phyloP scores from a whole-genome alignment of 2,329 filamentous ascomycete species.

The Passalora sequoiae region DNA sequence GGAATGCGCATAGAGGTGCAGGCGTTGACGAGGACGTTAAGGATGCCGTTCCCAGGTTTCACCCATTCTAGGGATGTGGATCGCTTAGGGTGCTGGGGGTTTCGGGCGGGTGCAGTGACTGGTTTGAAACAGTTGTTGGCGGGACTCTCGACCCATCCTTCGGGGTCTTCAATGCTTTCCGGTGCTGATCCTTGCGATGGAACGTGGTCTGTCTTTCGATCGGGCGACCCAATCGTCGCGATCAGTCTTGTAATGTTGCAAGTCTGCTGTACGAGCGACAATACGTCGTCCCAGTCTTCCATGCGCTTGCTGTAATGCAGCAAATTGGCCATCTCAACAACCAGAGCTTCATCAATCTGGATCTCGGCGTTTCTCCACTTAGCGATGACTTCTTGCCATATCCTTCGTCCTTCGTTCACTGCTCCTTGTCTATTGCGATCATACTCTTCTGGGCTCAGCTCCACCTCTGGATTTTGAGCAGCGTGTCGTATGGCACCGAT shows the following conservation, averaged over 20 bases:
- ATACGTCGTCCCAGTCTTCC: conserved; percentile 63
- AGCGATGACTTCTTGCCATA: conserved; percentile 77
- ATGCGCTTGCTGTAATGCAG: conserved; percentile 60
- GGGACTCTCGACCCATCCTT: conserved; percentile 25
- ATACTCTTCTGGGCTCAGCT: conserved; percentile 8
- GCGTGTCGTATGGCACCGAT: conserved; percentile 65
- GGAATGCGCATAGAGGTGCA: conserved; percentile 57
- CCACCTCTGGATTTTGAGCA: conserved; percentile 19
- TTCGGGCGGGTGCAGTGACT: conserved; percentile 16
- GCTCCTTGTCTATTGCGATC: conserved; percentile 37
- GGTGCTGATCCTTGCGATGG: conserved; percentile 13
- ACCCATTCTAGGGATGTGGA: conserved; percentile 37
- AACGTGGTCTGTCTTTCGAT: conserved; percentile 28
- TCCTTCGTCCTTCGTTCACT: conserved; percentile 61
- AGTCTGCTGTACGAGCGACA: conserved; percentile 73
- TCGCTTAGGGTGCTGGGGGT: conserved; percentile 11
- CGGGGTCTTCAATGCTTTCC: conserved; percentile 14
- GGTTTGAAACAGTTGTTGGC: conserved; percentile 29
- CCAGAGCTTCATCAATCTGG: conserved; percentile 69
- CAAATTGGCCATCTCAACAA: conserved; percentile 74
- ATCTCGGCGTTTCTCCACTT: conserved; percentile 70
- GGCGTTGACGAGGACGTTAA: conserved; percentile 65
- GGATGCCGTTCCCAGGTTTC: conserved; percentile 49
- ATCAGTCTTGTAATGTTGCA: conserved; percentile 64
- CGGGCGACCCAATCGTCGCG: conserved; percentile 32